phyloP scores from a whole-genome alignment of 495 filamentous ascomycete species.

The Penicillium lagena region DNA sequence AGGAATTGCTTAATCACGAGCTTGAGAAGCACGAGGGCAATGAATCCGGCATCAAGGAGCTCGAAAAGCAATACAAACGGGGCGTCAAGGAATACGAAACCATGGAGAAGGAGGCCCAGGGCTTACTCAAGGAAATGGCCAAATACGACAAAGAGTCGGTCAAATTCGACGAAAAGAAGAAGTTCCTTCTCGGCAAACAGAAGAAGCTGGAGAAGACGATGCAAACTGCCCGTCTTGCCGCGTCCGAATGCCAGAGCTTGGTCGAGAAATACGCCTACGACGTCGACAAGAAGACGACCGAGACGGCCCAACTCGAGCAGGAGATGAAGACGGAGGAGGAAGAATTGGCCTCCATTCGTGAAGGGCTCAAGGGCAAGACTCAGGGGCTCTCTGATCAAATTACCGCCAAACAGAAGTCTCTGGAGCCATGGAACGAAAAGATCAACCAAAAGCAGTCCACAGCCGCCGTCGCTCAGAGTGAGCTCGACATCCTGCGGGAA shows the following conservation, averaged over 20 bases:
- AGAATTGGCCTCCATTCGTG: constrained; percentile 72
- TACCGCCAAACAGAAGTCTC: constrained; percentile 80
- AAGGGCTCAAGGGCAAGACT: constrained; percentile 87
- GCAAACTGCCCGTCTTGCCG: constrained; percentile 58
- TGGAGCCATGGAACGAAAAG: constrained; percentile 95
- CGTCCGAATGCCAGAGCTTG: constrained; percentile 67
- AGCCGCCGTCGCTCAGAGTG: constrained; percentile 89
- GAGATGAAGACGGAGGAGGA: constrained; percentile 71
- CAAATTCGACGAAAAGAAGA: constrained; percentile 96
- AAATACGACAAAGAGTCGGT: constrained; percentile 93
- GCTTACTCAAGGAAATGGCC: constrained; percentile 78
- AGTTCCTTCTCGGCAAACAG: constrained; percentile 80
- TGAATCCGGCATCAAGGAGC: constrained; percentile 81
- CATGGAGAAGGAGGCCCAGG: constrained; percentile 75
- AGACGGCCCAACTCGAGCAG: constrained; percentile 68
- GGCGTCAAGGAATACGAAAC: constrained; percentile 73
- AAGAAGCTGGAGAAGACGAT: constrained; percentile 93
- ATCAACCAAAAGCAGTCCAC: constrained; percentile 92
- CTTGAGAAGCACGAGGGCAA: constrained; percentile 88
- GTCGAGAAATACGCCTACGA: constrained; percentile 72
- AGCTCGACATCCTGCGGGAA: constrained; percentile 85
- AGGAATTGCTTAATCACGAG: constrained; percentile 79
- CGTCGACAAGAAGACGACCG: constrained; percentile 63
- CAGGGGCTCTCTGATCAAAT: constrained; percentile 91
- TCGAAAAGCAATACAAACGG: constrained; percentile 79